These are phyloP conservation scores for Cystofilobasidium macerans DNA, from an alignment of 768 basidiomycete species.

Conservation along the genomic window DNA sequence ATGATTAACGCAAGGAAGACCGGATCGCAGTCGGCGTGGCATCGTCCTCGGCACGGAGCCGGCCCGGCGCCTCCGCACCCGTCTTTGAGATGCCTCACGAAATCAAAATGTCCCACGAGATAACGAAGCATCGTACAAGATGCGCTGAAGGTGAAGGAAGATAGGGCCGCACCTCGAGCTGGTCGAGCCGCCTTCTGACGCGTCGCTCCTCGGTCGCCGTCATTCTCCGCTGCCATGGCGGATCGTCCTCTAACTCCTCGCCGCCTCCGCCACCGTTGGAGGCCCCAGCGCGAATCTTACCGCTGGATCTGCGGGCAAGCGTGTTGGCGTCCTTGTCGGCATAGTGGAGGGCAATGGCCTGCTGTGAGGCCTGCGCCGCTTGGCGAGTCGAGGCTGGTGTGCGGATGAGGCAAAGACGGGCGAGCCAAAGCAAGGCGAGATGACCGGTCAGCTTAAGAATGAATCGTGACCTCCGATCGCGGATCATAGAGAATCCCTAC, in stretches of 20 bases:
- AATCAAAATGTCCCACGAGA: too few relatives aligned
- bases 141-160: too few relatives aligned
- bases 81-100: too few relatives aligned
- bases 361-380: not conserved
- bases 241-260: not conserved
- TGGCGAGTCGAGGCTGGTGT: not conserved
- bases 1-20: too few relatives aligned
- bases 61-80: not conserved
- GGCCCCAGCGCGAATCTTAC: not conserved
- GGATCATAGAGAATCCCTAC: too few relatives aligned
- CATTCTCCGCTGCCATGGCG: not conserved
- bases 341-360: not conserved
- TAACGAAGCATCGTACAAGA: too few relatives aligned
- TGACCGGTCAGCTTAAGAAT: not conserved
- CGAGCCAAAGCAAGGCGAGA: not conserved
- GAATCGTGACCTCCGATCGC: not conserved
- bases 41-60: not conserved
- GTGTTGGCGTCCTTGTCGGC: slow-evolving; percentile 4
- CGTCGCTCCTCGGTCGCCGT: not conserved
- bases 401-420: not conserved
- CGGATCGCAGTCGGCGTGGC: not conserved
- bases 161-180: not conserved
- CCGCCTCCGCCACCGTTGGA: not conserved
- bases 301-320: not conserved
- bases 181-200: not conserved